Evolutionary conservation across 108 stramenopile genomes (phyloP).

Genomic region (Aurantiochytrium sp.): DNA sequence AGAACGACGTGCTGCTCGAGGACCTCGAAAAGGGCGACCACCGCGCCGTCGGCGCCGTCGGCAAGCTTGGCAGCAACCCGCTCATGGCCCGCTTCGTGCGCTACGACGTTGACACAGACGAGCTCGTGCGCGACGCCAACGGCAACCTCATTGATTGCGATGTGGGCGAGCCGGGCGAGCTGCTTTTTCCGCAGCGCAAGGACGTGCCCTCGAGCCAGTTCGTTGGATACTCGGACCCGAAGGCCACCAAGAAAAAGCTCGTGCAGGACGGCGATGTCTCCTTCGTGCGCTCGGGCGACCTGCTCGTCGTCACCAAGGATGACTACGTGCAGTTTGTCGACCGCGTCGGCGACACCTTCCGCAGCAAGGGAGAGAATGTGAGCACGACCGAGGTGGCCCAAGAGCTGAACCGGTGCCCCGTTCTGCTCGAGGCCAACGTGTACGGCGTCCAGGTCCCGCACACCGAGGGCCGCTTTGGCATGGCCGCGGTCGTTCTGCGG

Average conservation of each 20-base stretch:
- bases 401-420: slow-evolving; percentile 35
- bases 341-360: slow-evolving; percentile 61
- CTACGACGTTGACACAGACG: slow-evolving; percentile 45
- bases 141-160: slow-evolving; percentile 38
- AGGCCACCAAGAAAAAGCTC: slow-evolving; percentile 53
- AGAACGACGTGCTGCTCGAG: background rate
- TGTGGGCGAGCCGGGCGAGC: slow-evolving; percentile 48
- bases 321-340: slow-evolving; percentile 57
- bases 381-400: slow-evolving; percentile 55
- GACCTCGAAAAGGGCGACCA: background rate
- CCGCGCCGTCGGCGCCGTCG: slow-evolving; percentile 51
- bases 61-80: slow-evolving; percentile 32
- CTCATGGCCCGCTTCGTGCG: slow-evolving; percentile 27
- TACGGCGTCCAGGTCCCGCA: slow-evolving; percentile 50
- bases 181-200: slow-evolving; percentile 46
- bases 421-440: slow-evolving; percentile 46
- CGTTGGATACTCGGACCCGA: slow-evolving; percentile 54
- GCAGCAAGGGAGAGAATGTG: slow-evolving; percentile 65
- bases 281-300: slow-evolving; percentile 55
- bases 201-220: slow-evolving; percentile 44
- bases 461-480: slow-evolving; percentile 38
- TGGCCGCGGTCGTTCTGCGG: slow-evolving; percentile 47
- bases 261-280: slow-evolving; percentile 46
- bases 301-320: slow-evolving; percentile 38
- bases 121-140: slow-evolving; percentile 38